These are phyloP conservation scores for Scheffersomyces coipomensis DNA, from an alignment of 805 yeast genomes.

Conservation along the genomic window DNA sequence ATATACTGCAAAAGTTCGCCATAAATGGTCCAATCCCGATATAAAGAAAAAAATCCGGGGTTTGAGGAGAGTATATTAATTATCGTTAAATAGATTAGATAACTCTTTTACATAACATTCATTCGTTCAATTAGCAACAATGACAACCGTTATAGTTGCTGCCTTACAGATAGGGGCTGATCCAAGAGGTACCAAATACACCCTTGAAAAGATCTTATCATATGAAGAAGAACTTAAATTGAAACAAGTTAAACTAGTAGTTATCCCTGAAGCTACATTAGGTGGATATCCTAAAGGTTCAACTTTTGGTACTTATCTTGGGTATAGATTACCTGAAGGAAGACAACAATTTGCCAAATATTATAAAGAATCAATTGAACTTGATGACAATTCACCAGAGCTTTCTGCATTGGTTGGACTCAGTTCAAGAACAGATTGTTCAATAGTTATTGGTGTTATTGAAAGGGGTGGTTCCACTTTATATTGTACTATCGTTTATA, in stretches of 20 bases:
- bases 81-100: too few species aligned
- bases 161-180: slow-evolving; percentile 44
- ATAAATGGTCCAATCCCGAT: too few species aligned
- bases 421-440: too few species aligned
- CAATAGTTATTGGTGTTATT: too few species aligned
- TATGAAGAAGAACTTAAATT: slow-evolving; percentile 33
- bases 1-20: too few species aligned
- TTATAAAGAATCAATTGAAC: slow-evolving; percentile 36
- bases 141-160: slow-evolving; percentile 27
- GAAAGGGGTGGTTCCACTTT: too few species aligned
- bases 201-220: slow-evolving; percentile 34
- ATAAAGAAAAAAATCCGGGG: too few species aligned
- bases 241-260: slow-evolving; percentile 33
- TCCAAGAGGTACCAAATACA: slow-evolving; percentile 34
- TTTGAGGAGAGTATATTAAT: too few species aligned
- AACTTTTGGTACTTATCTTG: slow-evolving; percentile 41
- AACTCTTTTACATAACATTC: too few species aligned
- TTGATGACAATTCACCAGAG: slow-evolving; percentile 32
- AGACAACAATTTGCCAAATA: slow-evolving; percentile 38
- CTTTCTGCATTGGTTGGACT: slow-evolving; percentile 40
- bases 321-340: slow-evolving; percentile 41
- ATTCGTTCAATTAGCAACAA: too few species aligned
- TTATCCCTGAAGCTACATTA: slow-evolving; percentile 46
- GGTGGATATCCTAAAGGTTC: slow-evolving; percentile 49
- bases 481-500: too few species aligned